A percentile compares a stretch with the other conserved stretches of the same genome.
These are phyloP conservation scores for Pyricularia sp. DNA, from an alignment of 2,329 filamentous ascomycete genomes.

Conservation along the genomic window DNA sequence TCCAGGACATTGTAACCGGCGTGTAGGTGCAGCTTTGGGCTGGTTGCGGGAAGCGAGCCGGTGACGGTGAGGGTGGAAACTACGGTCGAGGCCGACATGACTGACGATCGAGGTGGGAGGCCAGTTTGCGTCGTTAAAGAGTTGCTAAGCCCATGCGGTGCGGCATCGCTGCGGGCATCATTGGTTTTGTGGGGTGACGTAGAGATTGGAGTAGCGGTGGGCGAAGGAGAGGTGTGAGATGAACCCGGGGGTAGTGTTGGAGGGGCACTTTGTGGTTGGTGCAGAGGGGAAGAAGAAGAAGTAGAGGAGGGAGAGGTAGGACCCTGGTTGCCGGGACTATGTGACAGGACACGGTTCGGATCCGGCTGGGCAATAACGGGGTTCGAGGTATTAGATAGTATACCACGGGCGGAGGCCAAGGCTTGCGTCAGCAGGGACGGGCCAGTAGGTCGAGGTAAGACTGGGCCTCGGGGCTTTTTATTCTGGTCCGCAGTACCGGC, in stretches of 20 bases:
- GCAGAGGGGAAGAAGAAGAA: not conserved
- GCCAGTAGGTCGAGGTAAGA: conserved; percentile 34
- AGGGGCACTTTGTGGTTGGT: not conserved
- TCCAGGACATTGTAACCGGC: not conserved
- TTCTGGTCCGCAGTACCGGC: conserved; percentile 21
- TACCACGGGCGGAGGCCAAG: conserved; percentile 48
- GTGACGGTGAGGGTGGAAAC: conserved; percentile 1
- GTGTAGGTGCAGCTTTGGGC: not conserved
- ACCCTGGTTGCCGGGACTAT: not conserved
- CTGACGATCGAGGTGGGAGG: not conserved
- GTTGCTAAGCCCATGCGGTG: not conserved
- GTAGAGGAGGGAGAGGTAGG: not conserved
- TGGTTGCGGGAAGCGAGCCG: not conserved
- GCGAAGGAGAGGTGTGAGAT: not conserved
- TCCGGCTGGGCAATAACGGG: conserved; percentile 4
- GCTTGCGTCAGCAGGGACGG: conserved; percentile 49
- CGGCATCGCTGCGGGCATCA: conserved; percentile 2
- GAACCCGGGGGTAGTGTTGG: not conserved
- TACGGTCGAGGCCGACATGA: conserved; percentile 4
- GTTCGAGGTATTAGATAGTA: conserved; percentile 17
- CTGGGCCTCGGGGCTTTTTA: conserved; percentile 38
- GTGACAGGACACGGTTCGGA: not conserved
- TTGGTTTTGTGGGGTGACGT: conserved; percentile 3
- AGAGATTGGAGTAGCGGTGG: conserved; percentile 3
- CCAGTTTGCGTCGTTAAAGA: not conserved